Evolutionary conservation across 768 basidiomycete species (phyloP).

Genomic region (Mycena capillaripes): DNA sequence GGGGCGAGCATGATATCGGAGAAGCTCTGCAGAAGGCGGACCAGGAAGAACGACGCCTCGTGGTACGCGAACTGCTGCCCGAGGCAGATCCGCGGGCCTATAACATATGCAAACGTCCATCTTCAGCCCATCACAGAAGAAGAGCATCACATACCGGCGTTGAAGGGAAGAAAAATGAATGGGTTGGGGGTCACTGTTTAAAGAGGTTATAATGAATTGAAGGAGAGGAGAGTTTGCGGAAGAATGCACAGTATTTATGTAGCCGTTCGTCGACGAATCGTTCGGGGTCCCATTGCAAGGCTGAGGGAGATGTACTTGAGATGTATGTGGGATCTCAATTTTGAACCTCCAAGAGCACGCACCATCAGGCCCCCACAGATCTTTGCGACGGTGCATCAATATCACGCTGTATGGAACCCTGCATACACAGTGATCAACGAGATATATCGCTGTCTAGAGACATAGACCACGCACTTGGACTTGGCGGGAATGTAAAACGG

Average conservation of each 20-base stretch:
- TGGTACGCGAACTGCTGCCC: constrained; percentile 77
- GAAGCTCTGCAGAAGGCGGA: constrained; percentile 70
- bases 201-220: constrained; percentile 37
- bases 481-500: constrained; percentile 58
- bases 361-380: constrained; percentile 78
- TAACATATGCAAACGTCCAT: not conserved
- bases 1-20: constrained; percentile 58
- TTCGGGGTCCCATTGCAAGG: constrained; percentile 71
- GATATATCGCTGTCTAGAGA: not conserved
- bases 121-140: not conserved
- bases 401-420: constrained; percentile 64
- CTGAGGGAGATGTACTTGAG: constrained; percentile 43
- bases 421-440: not conserved
- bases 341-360: not conserved
- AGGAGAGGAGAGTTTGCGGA: too few relatives aligned
- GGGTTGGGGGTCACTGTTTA: constrained; percentile 30
- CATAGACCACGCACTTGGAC: constrained; percentile 43
- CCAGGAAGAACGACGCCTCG: constrained; percentile 73
- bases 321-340: not conserved
- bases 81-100: constrained; percentile 60
- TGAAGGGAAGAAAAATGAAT: constrained; percentile 66
- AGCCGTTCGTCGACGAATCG: constrained; percentile 75
- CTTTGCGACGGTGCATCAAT: constrained; percentile 72
- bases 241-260: constrained; percentile 60
- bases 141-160: constrained; percentile 49